phyloP scores from a whole-genome alignment of 2,329 filamentous ascomycete species.

The Epichloe hybrida region DNA sequence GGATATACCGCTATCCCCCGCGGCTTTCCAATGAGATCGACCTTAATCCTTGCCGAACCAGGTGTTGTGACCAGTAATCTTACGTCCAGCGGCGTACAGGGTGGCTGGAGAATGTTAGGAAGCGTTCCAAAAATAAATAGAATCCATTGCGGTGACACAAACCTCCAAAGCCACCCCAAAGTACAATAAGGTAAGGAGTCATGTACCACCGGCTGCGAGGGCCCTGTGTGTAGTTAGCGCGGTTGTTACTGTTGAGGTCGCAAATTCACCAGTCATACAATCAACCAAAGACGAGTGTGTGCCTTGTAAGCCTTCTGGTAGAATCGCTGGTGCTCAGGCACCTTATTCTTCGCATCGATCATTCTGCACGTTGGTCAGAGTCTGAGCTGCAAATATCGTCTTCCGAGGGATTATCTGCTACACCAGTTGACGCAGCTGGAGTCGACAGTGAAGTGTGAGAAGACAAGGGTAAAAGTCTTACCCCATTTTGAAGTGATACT shows the following conservation, averaged over 20 bases:
- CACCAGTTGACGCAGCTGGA: neutral
- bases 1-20: neutral
- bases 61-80: constrained; percentile 66
- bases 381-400: constrained; percentile 2
- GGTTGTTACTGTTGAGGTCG: neutral
- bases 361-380: constrained; percentile 27
- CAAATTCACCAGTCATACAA: constrained; percentile 40
- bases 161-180: constrained; percentile 52
- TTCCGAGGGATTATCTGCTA: neutral
- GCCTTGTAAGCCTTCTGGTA: constrained; percentile 62
- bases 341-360: constrained; percentile 62
- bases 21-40: neutral
- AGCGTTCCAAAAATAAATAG: neutral
- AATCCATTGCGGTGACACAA: constrained; percentile 20
- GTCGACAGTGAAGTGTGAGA: neutral
- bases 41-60: constrained; percentile 49
- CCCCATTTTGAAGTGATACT: constrained; percentile 26
- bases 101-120: constrained; percentile 24
- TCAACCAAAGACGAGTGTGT: constrained; percentile 61
- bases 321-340: constrained; percentile 59
- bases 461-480: constrained; percentile 13
- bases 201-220: constrained; percentile 51
- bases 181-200: constrained; percentile 52
- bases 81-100: constrained; percentile 62
- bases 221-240: constrained; percentile 31